Base-by-base conservation (phyloP, 257 asterid species). In the Penstemon davidsonii region DNA sequence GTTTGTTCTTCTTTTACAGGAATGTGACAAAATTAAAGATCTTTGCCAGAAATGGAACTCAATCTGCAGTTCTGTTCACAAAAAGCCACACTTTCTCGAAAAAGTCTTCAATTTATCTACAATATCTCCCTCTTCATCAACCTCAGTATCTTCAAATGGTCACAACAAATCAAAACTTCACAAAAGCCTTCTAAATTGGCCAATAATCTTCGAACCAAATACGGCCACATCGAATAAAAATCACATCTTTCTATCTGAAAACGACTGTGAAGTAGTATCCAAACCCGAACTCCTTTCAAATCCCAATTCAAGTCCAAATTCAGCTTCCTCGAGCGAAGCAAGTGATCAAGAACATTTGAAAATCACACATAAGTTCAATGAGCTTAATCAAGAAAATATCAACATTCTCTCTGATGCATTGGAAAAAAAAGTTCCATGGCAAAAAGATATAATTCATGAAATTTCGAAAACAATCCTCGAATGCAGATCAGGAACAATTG, bases 271-370 rank as follows among this genome's bases (percentile, higher is more conserved):
- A 61, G 78, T 25, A 25, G 33, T 69, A 40, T 75, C 76, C 9
- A 83, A 80, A 55, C 96, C 95, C 0, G 97, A 86, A 18, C 94
- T 93, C 62, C 70, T 88, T 38, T 90, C 96, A 5, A 93, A 93
- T 76, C 98, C 98, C 0, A 90, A 85, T 62, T 93, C 98, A 0
- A 93, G 98, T 71, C 98, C 98, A 3, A 93, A 93, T 38, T 93
- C 98, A 5, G 96, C 98, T 67, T 93, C 98, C 13, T 93, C 97
- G 0, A 93, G 98, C 61, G 98, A 90, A 79, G 95, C 95, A 49
- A 93, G 88, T 49, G 87, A 76, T 8, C 33, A 25, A 25, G 33
- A 81, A 78, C 5, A 36, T 25, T 25, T 77, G 76, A 81, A 76
- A 44, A 52, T 71, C 19, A 36, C 73, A 4, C 70, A 70, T 13